These are phyloP conservation scores for Hirschioporus abietinus DNA, from an alignment of 768 basidiomycete genomes.

Conservation along the genomic window DNA sequence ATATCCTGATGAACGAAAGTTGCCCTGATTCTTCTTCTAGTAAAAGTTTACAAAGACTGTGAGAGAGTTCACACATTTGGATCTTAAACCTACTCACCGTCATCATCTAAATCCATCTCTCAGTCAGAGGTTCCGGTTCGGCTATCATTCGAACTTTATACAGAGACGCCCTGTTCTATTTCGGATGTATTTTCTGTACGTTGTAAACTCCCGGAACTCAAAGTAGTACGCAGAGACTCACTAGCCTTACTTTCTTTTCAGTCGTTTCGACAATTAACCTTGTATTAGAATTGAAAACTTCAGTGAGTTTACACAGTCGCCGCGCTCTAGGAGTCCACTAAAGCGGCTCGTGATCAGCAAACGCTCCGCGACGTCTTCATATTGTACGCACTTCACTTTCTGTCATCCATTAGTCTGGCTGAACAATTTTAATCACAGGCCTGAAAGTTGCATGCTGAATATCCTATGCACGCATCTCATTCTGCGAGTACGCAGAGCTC, in stretches of 20 bases:
- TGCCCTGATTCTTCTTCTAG: not conserved
- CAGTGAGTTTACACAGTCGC: not conserved
- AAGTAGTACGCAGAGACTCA: not conserved
- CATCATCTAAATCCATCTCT: not conserved
- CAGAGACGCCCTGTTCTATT: not conserved
- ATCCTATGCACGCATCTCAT: not conserved
- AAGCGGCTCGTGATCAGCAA: not conserved
- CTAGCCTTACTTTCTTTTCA: not conserved
- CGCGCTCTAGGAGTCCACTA: not conserved
- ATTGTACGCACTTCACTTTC: not conserved
- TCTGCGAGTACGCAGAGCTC: not conserved
- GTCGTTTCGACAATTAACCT: not conserved
- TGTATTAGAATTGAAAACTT: not conserved
- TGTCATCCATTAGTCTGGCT: not conserved
- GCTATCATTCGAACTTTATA: not conserved
- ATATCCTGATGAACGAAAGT: not conserved
- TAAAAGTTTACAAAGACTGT: not conserved
- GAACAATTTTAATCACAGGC: not conserved
- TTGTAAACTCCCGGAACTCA: not conserved
- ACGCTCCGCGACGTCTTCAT: not conserved
- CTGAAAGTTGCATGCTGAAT: not conserved
- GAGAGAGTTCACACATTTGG: not conserved
- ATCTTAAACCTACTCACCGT: not conserved
- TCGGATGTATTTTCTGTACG: not conserved
- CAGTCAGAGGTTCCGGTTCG: not conserved